phyloP scores from a whole-genome alignment of 2,329 filamentous ascomycete genomes.

The Penicillium palitans region DNA sequence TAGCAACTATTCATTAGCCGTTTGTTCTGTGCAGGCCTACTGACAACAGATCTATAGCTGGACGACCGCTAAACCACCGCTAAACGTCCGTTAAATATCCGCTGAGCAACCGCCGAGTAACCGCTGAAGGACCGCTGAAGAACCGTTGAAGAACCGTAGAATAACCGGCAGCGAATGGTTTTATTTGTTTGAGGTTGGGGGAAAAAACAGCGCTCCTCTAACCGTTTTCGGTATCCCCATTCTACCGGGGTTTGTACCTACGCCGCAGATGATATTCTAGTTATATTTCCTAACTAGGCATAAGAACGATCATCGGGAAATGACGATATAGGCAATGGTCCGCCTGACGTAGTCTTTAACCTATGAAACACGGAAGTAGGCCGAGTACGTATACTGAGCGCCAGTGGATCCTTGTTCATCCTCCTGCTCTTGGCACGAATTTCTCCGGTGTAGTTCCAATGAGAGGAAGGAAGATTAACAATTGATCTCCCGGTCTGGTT shows the following conservation, averaged over 20 bases:
- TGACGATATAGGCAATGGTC: neutral
- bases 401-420: neutral
- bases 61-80: neutral
- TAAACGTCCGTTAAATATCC: neutral
- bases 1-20: neutral
- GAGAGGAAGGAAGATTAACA: neutral
- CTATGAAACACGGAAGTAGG: neutral
- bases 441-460: neutral
- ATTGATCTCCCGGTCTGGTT: neutral
- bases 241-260: neutral
- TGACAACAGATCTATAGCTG: too few relatives aligned
- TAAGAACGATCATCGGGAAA: neutral
- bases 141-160: neutral
- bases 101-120: neutral
- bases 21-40: too few relatives aligned
- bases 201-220: neutral
- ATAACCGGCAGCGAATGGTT: too few relatives aligned
- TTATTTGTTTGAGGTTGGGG: neutral
- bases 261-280: neutral
- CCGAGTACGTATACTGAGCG: neutral
- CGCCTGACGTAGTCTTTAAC: neutral
- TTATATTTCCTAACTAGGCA: neutral
- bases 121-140: neutral
- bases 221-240: too few relatives aligned
- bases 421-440: neutral